phyloP scores from a whole-genome alignment of 371 early-diverging fungal species.

The Mortierella sp. region DNA sequence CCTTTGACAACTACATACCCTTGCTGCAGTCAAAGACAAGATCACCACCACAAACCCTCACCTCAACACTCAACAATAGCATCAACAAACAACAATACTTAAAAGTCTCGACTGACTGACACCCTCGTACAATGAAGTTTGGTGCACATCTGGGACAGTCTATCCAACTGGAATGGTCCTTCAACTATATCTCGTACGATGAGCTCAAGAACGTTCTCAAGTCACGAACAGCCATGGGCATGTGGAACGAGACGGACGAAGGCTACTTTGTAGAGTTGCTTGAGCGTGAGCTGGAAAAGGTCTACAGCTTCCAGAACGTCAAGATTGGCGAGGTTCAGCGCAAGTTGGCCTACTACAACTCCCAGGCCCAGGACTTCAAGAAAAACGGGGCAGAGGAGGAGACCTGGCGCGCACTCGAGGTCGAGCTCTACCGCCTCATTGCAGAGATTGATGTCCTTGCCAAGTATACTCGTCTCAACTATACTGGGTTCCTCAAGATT shows the following conservation, averaged over 20 bases:
- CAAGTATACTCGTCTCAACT: constrained; percentile 96
- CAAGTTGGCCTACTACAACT: constrained; percentile 83
- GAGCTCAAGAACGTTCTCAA: constrained; percentile 88
- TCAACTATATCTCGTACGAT: constrained; percentile 91
- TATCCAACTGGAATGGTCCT: constrained; percentile 88
- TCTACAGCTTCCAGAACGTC: constrained; percentile 89
- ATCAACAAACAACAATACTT: not conserved
- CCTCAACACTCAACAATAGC: not conserved
- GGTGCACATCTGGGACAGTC: constrained; percentile 84
- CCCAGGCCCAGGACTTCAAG: constrained; percentile 71
- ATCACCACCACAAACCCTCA: not conserved
- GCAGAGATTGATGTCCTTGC: constrained; percentile 95
- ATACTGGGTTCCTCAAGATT: constrained; percentile 97
- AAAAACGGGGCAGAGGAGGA: constrained; percentile 70
- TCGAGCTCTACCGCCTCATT: constrained; percentile 88
- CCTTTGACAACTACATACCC: not conserved
- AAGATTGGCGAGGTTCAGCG: constrained; percentile 93
- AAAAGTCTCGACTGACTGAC: not conserved
- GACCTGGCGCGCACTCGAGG: constrained; percentile 81
- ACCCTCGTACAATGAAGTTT: constrained; percentile 84
- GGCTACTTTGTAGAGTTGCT: constrained; percentile 89
- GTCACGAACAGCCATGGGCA: constrained; percentile 56
- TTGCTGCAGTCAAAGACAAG: not conserved
- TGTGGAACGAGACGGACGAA: constrained; percentile 84
- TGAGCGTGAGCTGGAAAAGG: constrained; percentile 95